Percentiles rank a stretch among this genome's conserved stretches.
These are phyloP conservation scores for Candida parachauliodes DNA, from an alignment of 805 yeast genomes.

Conservation along the genomic window DNA sequence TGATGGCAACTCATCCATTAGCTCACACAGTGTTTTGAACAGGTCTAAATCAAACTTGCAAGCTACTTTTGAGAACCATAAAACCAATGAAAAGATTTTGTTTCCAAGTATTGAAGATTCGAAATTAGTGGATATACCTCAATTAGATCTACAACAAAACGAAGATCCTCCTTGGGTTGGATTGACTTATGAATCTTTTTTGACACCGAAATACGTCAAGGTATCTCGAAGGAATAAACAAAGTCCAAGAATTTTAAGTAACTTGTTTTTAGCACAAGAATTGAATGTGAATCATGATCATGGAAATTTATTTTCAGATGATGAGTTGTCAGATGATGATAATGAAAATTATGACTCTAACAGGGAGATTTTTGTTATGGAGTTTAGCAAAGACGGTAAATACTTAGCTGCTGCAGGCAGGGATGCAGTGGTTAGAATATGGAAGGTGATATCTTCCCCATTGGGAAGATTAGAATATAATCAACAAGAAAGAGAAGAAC, in stretches of 20 bases:
- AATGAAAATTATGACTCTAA: not conserved
- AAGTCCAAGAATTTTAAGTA: slow-evolving; percentile 44
- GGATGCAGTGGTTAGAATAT: slow-evolving; percentile 62
- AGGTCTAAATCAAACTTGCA: slow-evolving; percentile 4
- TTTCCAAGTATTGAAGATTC: slow-evolving; percentile 14
- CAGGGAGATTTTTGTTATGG: slow-evolving; percentile 66
- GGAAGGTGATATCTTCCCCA: slow-evolving; percentile 78
- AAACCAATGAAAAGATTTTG: slow-evolving; percentile 13
- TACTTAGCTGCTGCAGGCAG: slow-evolving; percentile 83
- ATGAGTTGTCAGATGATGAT: not conserved
- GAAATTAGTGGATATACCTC: slow-evolving; percentile 3
- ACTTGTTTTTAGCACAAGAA: slow-evolving; percentile 67
- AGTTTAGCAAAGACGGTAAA: slow-evolving; percentile 77
- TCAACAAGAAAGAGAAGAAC: slow-evolving; percentile 16
- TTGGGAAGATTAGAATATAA: slow-evolving; percentile 54
- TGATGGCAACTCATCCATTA: slow-evolving; percentile 4
- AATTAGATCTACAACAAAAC: slow-evolving; percentile 7
- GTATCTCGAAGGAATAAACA: slow-evolving; percentile 44
- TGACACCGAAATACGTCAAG: slow-evolving; percentile 55
- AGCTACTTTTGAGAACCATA: slow-evolving; percentile 10
- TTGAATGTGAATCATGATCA: slow-evolving; percentile 17
- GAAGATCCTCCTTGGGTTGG: slow-evolving; percentile 27
- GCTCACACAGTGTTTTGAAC: slow-evolving; percentile 2
- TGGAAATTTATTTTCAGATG: not conserved
- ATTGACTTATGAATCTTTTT: slow-evolving; percentile 33